A percentile compares a stretch with the other conserved stretches of the same genome.
phyloP scores from a whole-genome alignment of 2,329 filamentous ascomycete species.

The Lachnellula willkommii region DNA sequence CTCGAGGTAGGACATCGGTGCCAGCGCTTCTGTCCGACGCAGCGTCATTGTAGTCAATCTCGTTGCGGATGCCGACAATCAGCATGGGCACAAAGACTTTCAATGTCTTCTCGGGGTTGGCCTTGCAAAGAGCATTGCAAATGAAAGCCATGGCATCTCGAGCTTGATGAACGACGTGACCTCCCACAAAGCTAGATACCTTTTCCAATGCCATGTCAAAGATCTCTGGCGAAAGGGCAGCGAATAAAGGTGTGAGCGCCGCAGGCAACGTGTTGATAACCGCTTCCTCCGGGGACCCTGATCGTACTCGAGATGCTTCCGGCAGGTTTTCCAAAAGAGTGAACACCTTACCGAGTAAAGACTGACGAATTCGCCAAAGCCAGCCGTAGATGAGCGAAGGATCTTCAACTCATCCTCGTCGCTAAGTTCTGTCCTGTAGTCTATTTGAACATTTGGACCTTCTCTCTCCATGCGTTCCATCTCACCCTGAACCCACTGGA shows the following conservation, averaged over 20 bases:
- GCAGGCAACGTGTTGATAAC: conserved; percentile 94
- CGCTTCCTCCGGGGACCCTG: conserved; percentile 90
- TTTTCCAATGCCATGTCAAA: conserved; percentile 91
- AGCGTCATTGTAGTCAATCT: conserved; percentile 94
- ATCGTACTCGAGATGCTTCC: conserved; percentile 80
- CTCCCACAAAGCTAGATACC: conserved; percentile 82
- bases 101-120: conserved; percentile 87
- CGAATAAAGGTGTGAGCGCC: conserved; percentile 83
- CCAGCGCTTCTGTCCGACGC: conserved; percentile 92
- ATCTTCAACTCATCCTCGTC: conserved; percentile 86
- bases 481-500: conserved; percentile 90
- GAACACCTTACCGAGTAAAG: conserved; percentile 89
- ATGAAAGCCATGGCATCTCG: conserved; percentile 99
- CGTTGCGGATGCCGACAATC: conserved; percentile 84
- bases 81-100: conserved; percentile 88
- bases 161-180: conserved; percentile 94
- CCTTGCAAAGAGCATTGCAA: conserved; percentile 91
- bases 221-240: conserved; percentile 84
- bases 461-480: conserved; percentile 90
- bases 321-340: conserved; percentile 92
- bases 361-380: conserved; percentile 85
- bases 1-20: conserved; percentile 85
- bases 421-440: conserved; percentile 75
- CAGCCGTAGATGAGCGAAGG: conserved; percentile 86
- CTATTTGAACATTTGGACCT: conserved; percentile 76